Evolutionary conservation across 2,329 filamentous ascomycete genomes (phyloP).

Genomic region (Diaporthe citriasiana): DNA sequence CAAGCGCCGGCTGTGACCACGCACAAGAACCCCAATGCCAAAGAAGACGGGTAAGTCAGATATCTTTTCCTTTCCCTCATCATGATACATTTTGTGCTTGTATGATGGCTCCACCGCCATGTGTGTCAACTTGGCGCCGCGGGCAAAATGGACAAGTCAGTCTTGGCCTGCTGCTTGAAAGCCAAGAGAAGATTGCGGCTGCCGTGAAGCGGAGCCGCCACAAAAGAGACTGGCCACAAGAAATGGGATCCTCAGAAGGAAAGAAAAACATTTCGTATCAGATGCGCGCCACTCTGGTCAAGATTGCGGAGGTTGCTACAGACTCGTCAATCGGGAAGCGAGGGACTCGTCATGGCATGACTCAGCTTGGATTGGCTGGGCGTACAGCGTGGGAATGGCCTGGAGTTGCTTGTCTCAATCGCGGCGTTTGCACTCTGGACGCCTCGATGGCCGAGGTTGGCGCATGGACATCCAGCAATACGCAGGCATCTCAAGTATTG

Average conservation of each 20-base stretch:
- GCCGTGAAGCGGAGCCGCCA: background rate
- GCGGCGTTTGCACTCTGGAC: slow-evolving; percentile 13
- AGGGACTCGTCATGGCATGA: background rate
- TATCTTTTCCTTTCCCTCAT: slow-evolving; percentile 34
- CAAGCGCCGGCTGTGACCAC: slow-evolving; percentile 50
- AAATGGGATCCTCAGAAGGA: background rate
- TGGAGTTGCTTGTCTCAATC: slow-evolving; percentile 21
- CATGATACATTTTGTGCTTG: slow-evolving; percentile 30
- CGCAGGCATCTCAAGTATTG: slow-evolving; percentile 26
- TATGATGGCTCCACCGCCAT: background rate
- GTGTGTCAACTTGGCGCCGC: background rate
- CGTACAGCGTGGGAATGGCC: slow-evolving; percentile 14
- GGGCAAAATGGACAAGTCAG: background rate
- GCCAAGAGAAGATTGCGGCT: background rate
- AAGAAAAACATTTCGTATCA: slow-evolving; percentile 1
- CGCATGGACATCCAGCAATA: slow-evolving; percentile 19
- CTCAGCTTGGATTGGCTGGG: slow-evolving; percentile 19
- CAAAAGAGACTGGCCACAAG: background rate
- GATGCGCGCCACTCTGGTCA: slow-evolving; percentile 17
- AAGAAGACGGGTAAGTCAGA: slow-evolving; percentile 90
- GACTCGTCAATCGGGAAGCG: slow-evolving; percentile 8
- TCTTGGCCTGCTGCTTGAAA: background rate
- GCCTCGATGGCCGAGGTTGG: slow-evolving; percentile 25
- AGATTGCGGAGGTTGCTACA: slow-evolving; percentile 35
- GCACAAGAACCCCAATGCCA: slow-evolving; percentile 75